A percentile compares a stretch with the other conserved stretches of the same genome.
These are phyloP conservation scores for Magnolia kwangsiensis DNA, from an alignment of 164 flowering plant genomes.

Conservation along the genomic window DNA sequence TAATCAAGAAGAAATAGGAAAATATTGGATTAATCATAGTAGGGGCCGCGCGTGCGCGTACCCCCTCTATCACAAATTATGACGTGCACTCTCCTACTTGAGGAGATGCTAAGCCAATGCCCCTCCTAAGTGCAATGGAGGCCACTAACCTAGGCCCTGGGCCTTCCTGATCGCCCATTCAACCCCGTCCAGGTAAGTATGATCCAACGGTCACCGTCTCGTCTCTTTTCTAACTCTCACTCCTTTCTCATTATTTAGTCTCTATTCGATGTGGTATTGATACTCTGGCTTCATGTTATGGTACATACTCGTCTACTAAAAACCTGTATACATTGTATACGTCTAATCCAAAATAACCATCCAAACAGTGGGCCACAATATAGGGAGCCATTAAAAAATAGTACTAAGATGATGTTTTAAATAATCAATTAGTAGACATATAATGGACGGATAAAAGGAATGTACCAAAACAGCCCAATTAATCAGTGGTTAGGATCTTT, in stretches of 20 bases:
- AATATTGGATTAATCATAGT: not conserved
- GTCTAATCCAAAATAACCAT: too few species aligned
- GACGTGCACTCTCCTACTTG: constrained; percentile 8
- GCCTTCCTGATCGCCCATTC: constrained; percentile 23
- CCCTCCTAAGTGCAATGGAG: constrained; percentile 22
- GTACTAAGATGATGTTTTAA: too few species aligned
- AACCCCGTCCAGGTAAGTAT: constrained; percentile 31
- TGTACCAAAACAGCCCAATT: too few species aligned
- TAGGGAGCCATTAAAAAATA: too few species aligned
- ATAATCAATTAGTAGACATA: too few species aligned
- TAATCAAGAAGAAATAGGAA: too few species aligned
- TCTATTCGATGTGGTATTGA: not conserved
- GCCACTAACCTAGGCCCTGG: constrained; percentile 22
- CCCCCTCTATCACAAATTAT: constrained; percentile 7
- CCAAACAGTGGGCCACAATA: too few species aligned
- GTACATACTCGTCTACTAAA: not conserved
- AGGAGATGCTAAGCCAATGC: constrained; percentile 7
- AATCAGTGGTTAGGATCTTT: too few species aligned
- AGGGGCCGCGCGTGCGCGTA: constrained; percentile 4
- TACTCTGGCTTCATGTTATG: too few species aligned
- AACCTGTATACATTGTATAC: not conserved
- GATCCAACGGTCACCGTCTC: not conserved
- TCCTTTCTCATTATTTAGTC: not conserved
- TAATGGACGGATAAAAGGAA: too few species aligned
- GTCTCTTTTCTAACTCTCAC: not conserved